These are phyloP conservation scores for Globisporangium recalcitrans DNA, from an alignment of 352 stramenopile species.

Conservation along the genomic window DNA sequence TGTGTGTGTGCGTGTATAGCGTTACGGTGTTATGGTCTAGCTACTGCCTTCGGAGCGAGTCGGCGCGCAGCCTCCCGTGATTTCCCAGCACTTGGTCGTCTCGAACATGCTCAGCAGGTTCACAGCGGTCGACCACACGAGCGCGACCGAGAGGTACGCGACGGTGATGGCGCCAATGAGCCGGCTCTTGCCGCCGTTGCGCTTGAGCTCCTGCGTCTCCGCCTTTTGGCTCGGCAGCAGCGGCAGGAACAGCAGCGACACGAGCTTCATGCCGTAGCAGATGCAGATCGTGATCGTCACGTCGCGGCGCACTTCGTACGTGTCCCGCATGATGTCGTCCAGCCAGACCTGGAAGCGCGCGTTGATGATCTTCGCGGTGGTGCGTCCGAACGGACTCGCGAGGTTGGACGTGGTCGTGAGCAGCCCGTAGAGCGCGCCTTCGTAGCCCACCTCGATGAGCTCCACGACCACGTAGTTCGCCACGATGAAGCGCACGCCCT, in stretches of 20 bases:
- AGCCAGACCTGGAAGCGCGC: slow-evolving; percentile 46
- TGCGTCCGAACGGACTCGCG: slow-evolving; percentile 35
- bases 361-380: slow-evolving; percentile 48
- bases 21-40: background rate
- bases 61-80: slow-evolving; percentile 46
- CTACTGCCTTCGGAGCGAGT: background rate
- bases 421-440: slow-evolving; percentile 52
- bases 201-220: slow-evolving; percentile 44
- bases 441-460: slow-evolving; percentile 38
- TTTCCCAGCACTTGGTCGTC: slow-evolving; percentile 50
- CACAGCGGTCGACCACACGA: slow-evolving; percentile 32
- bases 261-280: slow-evolving; percentile 49
- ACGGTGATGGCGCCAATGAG: slow-evolving; percentile 33
- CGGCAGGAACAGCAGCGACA: slow-evolving; percentile 42
- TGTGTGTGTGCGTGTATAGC: background rate
- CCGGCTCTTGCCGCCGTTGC: slow-evolving; percentile 30
- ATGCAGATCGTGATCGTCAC: slow-evolving; percentile 58
- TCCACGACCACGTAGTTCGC: slow-evolving; percentile 61
- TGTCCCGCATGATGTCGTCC: slow-evolving; percentile 41
- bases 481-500: slow-evolving; percentile 55
- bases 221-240: slow-evolving; percentile 46
- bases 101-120: slow-evolving; percentile 51
- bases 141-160: slow-evolving; percentile 27
- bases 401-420: slow-evolving; percentile 52
- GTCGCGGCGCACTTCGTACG: slow-evolving; percentile 38